phyloP scores from a whole-genome alignment of 2,329 filamentous ascomycete genomes.

The Bipolaris cookei region DNA sequence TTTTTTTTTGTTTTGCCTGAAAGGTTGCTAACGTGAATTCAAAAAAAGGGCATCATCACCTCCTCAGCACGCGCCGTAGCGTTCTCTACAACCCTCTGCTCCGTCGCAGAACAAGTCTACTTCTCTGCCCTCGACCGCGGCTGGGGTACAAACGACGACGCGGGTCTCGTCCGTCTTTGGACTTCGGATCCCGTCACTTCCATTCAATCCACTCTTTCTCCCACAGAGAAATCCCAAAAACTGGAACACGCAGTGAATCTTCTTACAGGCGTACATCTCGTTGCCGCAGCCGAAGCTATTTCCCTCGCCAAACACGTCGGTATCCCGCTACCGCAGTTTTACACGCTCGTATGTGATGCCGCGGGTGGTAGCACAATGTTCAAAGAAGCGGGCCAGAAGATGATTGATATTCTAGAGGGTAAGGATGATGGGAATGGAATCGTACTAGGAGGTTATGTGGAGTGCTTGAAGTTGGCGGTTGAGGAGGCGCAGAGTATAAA shows the following conservation, averaged over 20 bases:
- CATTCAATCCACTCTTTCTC: slow-evolving; percentile 33
- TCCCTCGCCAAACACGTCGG: slow-evolving; percentile 47
- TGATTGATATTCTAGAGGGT: slow-evolving; percentile 44
- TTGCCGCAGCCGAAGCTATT: slow-evolving; percentile 48
- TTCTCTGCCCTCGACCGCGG: slow-evolving; percentile 65
- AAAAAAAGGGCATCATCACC: slow-evolving; percentile 66
- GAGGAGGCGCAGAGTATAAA: slow-evolving; percentile 45
- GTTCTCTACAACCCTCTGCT: slow-evolving; percentile 67
- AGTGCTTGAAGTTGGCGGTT: slow-evolving; percentile 39
- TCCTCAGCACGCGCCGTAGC: slow-evolving; percentile 64
- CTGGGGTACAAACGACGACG: slow-evolving; percentile 61
- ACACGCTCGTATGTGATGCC: slow-evolving; percentile 46
- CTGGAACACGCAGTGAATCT: slow-evolving; percentile 47
- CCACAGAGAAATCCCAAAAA: slow-evolving; percentile 37
- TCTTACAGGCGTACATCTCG: slow-evolving; percentile 45
- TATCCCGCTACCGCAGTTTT: slow-evolving; percentile 47
- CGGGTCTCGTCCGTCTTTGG: slow-evolving; percentile 63
- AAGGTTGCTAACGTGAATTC: slow-evolving; percentile 4
- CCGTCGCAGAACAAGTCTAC: slow-evolving; percentile 69
- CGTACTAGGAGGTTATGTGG: slow-evolving; percentile 27
- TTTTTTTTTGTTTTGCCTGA: not conserved
- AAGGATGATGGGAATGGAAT: slow-evolving; percentile 26
- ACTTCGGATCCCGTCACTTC: slow-evolving; percentile 48
- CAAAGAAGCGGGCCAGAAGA: slow-evolving; percentile 38
- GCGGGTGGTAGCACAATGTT: slow-evolving; percentile 49